A percentile compares a stretch with the other conserved stretches of the same genome.
Evolutionary conservation across 148 eudicot genomes (phyloP).

Genomic region (Rhododendron molle): DNA sequence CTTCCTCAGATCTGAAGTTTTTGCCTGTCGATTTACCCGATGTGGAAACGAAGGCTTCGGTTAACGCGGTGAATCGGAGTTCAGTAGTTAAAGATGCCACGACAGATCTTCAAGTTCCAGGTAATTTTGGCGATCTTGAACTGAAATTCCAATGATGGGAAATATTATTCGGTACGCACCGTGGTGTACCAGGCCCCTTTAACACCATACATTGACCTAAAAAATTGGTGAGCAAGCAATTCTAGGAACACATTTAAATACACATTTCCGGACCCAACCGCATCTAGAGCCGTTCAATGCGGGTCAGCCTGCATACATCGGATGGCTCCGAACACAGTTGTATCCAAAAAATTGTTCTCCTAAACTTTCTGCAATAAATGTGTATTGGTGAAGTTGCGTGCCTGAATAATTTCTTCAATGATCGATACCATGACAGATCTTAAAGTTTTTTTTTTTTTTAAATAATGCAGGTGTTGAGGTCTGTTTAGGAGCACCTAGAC

Average conservation of each 20-base stretch:
- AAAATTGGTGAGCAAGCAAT: too few relatives aligned
- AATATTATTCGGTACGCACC: too few relatives aligned
- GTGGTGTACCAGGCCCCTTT: too few relatives aligned
- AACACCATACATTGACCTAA: too few relatives aligned
- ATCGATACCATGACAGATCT: not conserved
- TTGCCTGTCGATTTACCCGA: not conserved
- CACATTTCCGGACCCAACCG: too few relatives aligned
- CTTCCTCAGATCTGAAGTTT: not conserved
- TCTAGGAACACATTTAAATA: too few relatives aligned
- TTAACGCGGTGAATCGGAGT: not conserved
- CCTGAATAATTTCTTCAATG: not conserved
- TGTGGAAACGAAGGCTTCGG: not conserved
- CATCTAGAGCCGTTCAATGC: too few relatives aligned
- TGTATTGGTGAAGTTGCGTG: not conserved
- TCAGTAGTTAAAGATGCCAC: not conserved
- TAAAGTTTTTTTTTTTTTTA: not conserved
- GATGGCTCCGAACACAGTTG: too few relatives aligned
- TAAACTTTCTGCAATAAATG: not conserved
- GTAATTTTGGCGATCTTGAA: not conserved
- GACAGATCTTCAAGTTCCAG: conserved; percentile 1
- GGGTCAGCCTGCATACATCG: too few relatives aligned
- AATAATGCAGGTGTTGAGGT: not conserved
- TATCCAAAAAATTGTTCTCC: not conserved
- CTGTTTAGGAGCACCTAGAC: not conserved
- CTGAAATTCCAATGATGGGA: not conserved